A percentile compares a stretch with the other conserved stretches of the same genome.
These are phyloP conservation scores for Aspergillus uvarum DNA, from an alignment of 2,329 filamentous ascomycete species.

Conservation along the genomic window DNA sequence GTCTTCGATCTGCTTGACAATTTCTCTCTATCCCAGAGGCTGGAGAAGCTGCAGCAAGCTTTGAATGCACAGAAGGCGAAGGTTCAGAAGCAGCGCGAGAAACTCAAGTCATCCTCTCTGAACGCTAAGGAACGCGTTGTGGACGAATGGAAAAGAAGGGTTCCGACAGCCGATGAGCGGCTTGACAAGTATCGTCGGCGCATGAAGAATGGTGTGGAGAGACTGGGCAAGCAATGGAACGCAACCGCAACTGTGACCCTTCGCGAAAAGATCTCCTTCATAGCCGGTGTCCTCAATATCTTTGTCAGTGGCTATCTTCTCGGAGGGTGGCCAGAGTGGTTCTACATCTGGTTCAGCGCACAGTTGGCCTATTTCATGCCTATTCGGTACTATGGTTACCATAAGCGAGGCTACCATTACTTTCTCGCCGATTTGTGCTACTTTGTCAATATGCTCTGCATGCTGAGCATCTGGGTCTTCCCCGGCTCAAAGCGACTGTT, in stretches of 20 bases:
- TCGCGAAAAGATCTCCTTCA: constrained; percentile 93
- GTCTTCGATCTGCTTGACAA: constrained; percentile 95
- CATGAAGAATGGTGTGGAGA: constrained; percentile 87
- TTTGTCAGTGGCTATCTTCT: constrained; percentile 95
- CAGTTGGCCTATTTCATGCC: constrained; percentile 97
- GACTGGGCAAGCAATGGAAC: constrained; percentile 80
- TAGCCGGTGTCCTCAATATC: constrained; percentile 93
- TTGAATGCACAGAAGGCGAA: constrained; percentile 81
- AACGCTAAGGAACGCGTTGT: constrained; percentile 86
- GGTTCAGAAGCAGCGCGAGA: constrained; percentile 78
- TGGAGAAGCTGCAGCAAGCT: constrained; percentile 85
- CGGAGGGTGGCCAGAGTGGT: constrained; percentile 78
- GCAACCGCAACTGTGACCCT: constrained; percentile 84
- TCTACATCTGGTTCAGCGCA: constrained; percentile 87
- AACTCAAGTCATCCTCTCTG: constrained; percentile 70
- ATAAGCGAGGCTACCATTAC: constrained; percentile 89
- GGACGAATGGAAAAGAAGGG: constrained; percentile 84
- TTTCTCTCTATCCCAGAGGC: constrained; percentile 79
- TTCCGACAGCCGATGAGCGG: constrained; percentile 87
- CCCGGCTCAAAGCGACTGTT: constrained; percentile 87
- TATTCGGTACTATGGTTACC: constrained; percentile 88
- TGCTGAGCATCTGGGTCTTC: constrained; percentile 85
- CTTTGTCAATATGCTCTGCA: constrained; percentile 86
- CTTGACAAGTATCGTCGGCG: constrained; percentile 84
- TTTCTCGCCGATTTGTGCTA: constrained; percentile 97